phyloP scores from a whole-genome alignment of 1,284 basidiomycete species.

The Neotropicomus parvogracilis region DNA sequence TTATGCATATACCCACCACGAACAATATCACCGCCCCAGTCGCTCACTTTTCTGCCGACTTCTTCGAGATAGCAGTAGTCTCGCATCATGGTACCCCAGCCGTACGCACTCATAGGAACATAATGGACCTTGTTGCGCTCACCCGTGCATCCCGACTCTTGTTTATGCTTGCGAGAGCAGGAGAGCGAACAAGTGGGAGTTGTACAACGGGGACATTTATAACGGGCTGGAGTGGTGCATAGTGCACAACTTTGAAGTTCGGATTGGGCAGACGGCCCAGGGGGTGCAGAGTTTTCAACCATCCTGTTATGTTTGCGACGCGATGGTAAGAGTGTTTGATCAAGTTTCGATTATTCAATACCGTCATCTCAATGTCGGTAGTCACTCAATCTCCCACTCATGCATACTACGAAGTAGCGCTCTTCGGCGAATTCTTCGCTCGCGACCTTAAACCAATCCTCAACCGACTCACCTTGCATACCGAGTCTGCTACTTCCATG shows the following conservation, averaged over 20 bases:
- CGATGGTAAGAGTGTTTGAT: background rate
- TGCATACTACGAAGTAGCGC: constrained; percentile 74
- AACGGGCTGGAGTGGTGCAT: constrained; percentile 55
- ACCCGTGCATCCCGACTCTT: constrained; percentile 62
- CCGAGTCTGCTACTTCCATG: constrained; percentile 67
- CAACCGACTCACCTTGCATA: constrained; percentile 71
- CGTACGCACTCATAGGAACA: constrained; percentile 76
- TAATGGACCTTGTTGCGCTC: constrained; percentile 70
- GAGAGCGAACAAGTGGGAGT: constrained; percentile 68
- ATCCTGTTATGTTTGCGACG: constrained; percentile 7
- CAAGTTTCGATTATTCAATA: background rate
- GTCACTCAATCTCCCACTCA: constrained; percentile 36
- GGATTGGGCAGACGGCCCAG: constrained; percentile 1
- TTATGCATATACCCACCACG: constrained; percentile 42
- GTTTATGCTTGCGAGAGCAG: constrained; percentile 74
- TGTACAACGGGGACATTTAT: constrained; percentile 80
- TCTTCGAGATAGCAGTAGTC: constrained; percentile 86
- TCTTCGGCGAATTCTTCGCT: constrained; percentile 70
- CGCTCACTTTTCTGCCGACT: constrained; percentile 62
- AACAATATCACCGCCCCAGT: constrained; percentile 70
- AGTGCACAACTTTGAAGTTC: constrained; percentile 21
- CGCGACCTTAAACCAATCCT: constrained; percentile 62
- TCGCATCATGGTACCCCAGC: constrained; percentile 78
- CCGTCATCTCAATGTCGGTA: constrained; percentile 22
- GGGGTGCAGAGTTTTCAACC: constrained; percentile 3